These are phyloP conservation scores for Cyclotella choctawhatcheeana DNA, from an alignment of 108 stramenopile genomes.

Conservation along the genomic window DNA sequence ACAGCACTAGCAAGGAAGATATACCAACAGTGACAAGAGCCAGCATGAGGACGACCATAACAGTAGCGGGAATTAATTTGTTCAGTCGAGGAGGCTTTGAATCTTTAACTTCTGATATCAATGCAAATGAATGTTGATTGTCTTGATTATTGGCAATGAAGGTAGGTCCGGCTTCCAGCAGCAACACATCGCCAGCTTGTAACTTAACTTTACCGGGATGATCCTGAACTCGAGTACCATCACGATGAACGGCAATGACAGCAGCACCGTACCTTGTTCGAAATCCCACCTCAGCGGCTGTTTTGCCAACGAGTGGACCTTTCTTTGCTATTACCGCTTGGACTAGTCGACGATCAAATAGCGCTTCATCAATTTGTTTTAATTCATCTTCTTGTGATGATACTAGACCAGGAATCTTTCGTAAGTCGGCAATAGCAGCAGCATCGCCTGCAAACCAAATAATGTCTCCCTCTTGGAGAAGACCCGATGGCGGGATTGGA, in stretches of 20 bases:
- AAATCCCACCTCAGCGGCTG: slow-evolving; percentile 74
- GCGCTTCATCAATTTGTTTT: slow-evolving; percentile 69
- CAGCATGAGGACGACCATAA: slow-evolving; percentile 61
- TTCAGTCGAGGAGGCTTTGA: slow-evolving; percentile 79
- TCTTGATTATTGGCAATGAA: slow-evolving; percentile 66
- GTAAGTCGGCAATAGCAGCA: slow-evolving; percentile 57
- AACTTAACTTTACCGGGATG: slow-evolving; percentile 83
- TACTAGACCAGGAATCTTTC: slow-evolving; percentile 79
- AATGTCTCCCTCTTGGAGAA: slow-evolving; percentile 50
- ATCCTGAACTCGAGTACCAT: slow-evolving; percentile 77
- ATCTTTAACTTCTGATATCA: slow-evolving; percentile 85
- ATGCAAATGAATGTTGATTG: slow-evolving; percentile 75
- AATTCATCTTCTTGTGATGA: slow-evolving; percentile 73
- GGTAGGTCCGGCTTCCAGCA: slow-evolving; percentile 85
- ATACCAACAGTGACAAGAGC: slow-evolving; percentile 52
- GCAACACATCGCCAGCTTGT: slow-evolving; percentile 81
- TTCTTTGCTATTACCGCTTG: slow-evolving; percentile 82
- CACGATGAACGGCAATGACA: slow-evolving; percentile 87
- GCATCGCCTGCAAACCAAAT: slow-evolving; percentile 82
- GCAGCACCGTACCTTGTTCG: slow-evolving; percentile 85
- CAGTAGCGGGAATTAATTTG: slow-evolving; percentile 68
- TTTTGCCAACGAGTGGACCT: slow-evolving; percentile 80
- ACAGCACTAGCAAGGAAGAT: slow-evolving; percentile 65
- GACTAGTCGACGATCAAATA: slow-evolving; percentile 79
- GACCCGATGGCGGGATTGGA: slow-evolving; percentile 75